These are phyloP conservation scores for Trichoderma erinaceum DNA, from an alignment of 495 filamentous ascomycete species.

Conservation along the genomic window DNA sequence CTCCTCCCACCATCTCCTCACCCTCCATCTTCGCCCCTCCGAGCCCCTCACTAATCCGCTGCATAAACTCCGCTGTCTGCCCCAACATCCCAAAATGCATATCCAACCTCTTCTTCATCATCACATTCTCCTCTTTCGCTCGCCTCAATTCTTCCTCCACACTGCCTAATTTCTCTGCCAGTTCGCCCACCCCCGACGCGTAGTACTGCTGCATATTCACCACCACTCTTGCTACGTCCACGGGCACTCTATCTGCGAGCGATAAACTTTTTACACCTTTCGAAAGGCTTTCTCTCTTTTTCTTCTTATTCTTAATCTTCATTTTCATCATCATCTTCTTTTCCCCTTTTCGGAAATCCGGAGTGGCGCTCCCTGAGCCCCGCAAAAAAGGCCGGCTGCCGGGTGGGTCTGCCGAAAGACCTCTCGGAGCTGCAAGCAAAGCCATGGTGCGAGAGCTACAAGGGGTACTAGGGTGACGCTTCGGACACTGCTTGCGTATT, in stretches of 20 bases:
- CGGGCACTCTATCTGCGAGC: not conserved
- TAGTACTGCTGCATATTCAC: not conserved
- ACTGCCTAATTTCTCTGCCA: not conserved
- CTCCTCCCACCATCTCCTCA: not conserved
- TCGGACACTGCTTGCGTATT: not conserved
- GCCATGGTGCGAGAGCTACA: not conserved
- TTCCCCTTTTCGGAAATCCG: too few species aligned
- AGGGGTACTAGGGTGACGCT: not conserved
- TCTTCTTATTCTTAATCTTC: not conserved
- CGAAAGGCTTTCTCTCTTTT: not conserved
- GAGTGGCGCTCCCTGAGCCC: not conserved
- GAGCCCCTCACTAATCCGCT: not conserved
- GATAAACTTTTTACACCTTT: not conserved
- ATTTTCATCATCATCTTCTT: not conserved
- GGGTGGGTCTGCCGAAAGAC: not conserved
- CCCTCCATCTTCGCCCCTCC: not conserved
- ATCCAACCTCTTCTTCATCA: not conserved
- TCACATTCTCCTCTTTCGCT: not conserved
- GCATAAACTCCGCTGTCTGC: constrained; percentile 5
- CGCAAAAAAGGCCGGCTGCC: not conserved
- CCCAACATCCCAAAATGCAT: not conserved
- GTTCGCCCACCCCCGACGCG: not conserved
- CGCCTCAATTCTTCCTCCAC: not conserved
- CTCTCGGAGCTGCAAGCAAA: not conserved
- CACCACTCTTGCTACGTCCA: not conserved